Evolutionary conservation across 352 stramenopile species (phyloP), one percentile per base, ranked within the genome.

Genomic region (Globisporangium paddicum): DNA sequence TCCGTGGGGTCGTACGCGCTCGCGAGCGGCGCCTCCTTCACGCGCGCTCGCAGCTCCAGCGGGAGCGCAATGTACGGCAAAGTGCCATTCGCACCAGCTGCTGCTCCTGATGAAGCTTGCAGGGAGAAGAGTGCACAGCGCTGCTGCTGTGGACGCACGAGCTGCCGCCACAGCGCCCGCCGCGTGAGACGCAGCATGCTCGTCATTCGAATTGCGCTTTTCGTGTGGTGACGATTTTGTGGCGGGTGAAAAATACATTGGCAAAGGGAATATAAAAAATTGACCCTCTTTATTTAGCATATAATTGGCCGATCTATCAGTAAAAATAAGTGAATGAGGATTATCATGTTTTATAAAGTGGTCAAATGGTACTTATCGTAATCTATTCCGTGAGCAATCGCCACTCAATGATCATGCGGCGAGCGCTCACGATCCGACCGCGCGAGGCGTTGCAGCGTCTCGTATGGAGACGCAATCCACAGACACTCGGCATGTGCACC

Each of bases 1-100:
- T 56, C 50, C 58, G 66, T 69, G 30, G 83, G 83, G 58, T 93
- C 79, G 61, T 87, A 93, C 14, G 74, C 67, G 14, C 68, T 60
- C 25, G 71, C 79, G 54, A 93, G 59, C n/a, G 81, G 80, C 41
- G 67, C 60, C 7, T 63, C 49, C 38, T 77, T 79, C 26, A 89
- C 77, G 46, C 81, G 83, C 19, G 69, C 55, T 23, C 65, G 75
- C 54, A 93, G 76, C 41, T 78, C 73, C 0, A 37, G 54, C 18
- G 77, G 69, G 6, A 93, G 59, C 25, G 60, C 63, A 30, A 82
- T 53, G 14, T 47, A 55, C 38, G 60, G 49, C 6, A 58, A 18
- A 10, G 40, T 18, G 1, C 25, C 45, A 19, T 18, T 23, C 2
- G 18, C 10, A 18, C 9, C 18, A 19, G n/a, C n/a, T 54, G n/a